Evolutionary conservation across 345 rosid species (phyloP), one percentile per base, ranked within the genome.

Genomic region (Eucalyptus regnans): DNA sequence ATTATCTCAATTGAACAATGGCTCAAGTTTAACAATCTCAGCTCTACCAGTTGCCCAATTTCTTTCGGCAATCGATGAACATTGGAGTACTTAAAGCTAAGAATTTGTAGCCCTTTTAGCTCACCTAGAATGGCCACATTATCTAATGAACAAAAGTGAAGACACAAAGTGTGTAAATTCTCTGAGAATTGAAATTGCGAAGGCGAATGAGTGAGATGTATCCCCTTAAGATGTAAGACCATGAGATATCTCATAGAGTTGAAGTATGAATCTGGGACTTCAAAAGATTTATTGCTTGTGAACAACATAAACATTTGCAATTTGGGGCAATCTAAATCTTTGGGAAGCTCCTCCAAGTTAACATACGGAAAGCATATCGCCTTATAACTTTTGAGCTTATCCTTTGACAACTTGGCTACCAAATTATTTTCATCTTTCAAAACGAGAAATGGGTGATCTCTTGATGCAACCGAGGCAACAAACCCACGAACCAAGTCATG

Each of bases 111-210:
- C 64, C 12, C 9, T 58, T 58, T 58, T 23, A 58, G n/a, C 29
- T 58, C 13, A 11, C 29, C 64, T 1, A 58, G 27, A 9, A 9
- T 23, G 64, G 64, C 29, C 29, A 23, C 0, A 58, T 58, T 5
- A 0, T 58, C 13, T 58, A 58, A 23, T 1, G 3, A 58, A 58
- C 64, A 58, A 58, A 0, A 2, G 0, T 58, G 1, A 58, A 58
- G 64, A 58, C 64, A 23, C 0, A 58, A 0, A 58, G 64, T 58
- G 13, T 0, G 29, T 23, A 58, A 58, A 0, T 23, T 58, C 64
- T 23, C 2, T 6, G 1, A 0, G 13, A 23, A 10, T 11, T 0
- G n/a, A 58, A 58, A 58, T 2, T 14, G 0, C 1, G n/a, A 58
- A 58, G 27, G 60, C 4, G 10, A 54, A 54, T 20, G 58, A 54